Conservation (phyloP, 768 basidiomycete species). For the Agrocybe pediades region DNA sequence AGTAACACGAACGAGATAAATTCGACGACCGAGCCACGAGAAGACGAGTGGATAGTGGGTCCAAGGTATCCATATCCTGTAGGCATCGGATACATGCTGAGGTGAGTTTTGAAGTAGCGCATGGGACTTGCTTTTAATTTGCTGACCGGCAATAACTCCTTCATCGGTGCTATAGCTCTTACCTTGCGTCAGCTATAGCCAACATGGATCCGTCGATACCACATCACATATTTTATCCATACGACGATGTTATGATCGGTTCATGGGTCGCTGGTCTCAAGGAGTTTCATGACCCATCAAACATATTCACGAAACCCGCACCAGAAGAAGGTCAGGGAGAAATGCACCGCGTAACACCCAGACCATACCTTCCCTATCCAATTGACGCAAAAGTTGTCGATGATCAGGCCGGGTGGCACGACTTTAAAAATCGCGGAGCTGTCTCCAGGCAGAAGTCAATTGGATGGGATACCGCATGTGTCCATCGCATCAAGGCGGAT, state of each 20-base stretch:
- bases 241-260: conserved; percentile 12
- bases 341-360: background rate
- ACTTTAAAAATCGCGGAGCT: conserved; percentile 1
- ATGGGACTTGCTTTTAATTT: too few species aligned
- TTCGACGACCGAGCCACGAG: background rate
- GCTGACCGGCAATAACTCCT: background rate
- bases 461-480: conserved; percentile 6
- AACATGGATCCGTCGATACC: conserved; percentile 6
- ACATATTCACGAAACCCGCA: background rate
- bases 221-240: conserved; percentile 11
- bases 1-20: background rate
- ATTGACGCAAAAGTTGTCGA: conserved; percentile 5
- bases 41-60: conserved; percentile 3
- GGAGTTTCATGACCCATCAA: conserved; percentile 3
- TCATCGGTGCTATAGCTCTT: background rate
- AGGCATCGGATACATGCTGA: conserved; percentile 12
- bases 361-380: conserved; percentile 3
- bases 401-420: conserved; percentile 8
- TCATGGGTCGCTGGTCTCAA: conserved; percentile 4
- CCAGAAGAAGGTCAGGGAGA: background rate
- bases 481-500: conserved; percentile 1
- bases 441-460: background rate
- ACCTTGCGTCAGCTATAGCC: background rate
- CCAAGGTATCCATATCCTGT: conserved; percentile 10
- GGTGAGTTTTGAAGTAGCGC: background rate